Conservation (phyloP, 2,329 filamentous ascomycete species). For the Xylariaceae sp. region DNA sequence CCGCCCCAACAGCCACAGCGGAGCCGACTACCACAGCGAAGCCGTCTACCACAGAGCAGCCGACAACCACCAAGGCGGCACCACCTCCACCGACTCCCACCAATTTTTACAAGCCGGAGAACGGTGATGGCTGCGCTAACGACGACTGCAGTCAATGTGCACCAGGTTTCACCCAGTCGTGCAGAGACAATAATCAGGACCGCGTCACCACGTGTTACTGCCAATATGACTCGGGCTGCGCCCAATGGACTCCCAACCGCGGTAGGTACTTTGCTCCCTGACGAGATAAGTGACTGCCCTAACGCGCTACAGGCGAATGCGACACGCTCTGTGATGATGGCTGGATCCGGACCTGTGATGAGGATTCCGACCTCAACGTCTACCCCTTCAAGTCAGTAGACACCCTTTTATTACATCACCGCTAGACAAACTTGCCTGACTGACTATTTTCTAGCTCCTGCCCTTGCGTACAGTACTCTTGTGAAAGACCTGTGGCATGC, state of each 20-base stretch:
- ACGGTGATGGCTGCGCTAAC: slow-evolving; percentile 1
- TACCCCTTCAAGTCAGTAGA: no score
- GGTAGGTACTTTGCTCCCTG: neutral
- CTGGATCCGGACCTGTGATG: neutral
- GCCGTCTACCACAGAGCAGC: neutral
- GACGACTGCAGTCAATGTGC: neutral
- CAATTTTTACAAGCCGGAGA: neutral
- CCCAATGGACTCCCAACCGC: neutral
- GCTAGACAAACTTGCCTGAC: no score
- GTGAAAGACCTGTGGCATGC: slow-evolving; percentile 7
- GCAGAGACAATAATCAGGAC: neutral
- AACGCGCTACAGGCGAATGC: neutral
- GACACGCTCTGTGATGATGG: neutral
- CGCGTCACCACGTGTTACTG: neutral
- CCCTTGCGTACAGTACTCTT: slow-evolving; percentile 1
- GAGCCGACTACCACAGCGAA: neutral
- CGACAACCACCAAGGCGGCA: neutral
- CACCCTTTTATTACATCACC: no score
- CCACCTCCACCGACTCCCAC: neutral
- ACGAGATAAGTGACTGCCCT: neutral
- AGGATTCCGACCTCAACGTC: no score
- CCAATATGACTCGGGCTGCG: neutral
- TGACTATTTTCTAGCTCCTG: neutral
- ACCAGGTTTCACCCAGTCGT: neutral
- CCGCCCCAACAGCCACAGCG: neutral